These are phyloP conservation scores for Acer campestre DNA, from an alignment of 345 rosid species.

Conservation along the genomic window DNA sequence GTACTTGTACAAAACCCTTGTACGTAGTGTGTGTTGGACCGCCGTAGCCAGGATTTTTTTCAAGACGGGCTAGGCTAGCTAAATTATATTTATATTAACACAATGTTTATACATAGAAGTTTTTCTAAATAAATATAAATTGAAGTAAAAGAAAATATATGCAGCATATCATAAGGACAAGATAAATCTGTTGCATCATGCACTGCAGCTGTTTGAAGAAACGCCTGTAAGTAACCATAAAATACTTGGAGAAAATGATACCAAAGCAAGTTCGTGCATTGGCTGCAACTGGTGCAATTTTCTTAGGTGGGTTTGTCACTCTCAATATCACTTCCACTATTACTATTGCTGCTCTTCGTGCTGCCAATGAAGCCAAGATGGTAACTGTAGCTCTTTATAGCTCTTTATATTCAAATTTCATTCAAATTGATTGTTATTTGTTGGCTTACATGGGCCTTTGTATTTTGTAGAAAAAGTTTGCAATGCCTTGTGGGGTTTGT, in stretches of 20 bases:
- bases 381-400: conserved; percentile 20
- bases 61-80: no score
- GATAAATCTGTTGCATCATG: background rate
- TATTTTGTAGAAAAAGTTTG: conserved; percentile 44
- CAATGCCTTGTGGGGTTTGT: conserved; percentile 57
- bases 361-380: conserved; percentile 39
- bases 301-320: conserved; percentile 47
- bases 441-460: background rate
- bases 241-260: conserved; percentile 35
- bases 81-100: no score
- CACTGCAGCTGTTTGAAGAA: conserved; percentile 43
- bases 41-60: no score
- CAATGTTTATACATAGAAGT: no score
- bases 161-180: no score
- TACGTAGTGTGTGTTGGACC: no score
- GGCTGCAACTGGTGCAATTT: conserved; percentile 34
- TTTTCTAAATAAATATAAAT: no score
- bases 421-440: background rate
- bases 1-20: no score
- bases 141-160: no score
- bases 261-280: conserved; percentile 47
- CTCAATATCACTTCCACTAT: conserved; percentile 44
- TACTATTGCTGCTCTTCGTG: conserved; percentile 44
- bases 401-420: background rate
- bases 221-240: conserved; percentile 28